Conservation (phyloP, 139 green algal genomes). For the Asterochloris sp. region DNA sequence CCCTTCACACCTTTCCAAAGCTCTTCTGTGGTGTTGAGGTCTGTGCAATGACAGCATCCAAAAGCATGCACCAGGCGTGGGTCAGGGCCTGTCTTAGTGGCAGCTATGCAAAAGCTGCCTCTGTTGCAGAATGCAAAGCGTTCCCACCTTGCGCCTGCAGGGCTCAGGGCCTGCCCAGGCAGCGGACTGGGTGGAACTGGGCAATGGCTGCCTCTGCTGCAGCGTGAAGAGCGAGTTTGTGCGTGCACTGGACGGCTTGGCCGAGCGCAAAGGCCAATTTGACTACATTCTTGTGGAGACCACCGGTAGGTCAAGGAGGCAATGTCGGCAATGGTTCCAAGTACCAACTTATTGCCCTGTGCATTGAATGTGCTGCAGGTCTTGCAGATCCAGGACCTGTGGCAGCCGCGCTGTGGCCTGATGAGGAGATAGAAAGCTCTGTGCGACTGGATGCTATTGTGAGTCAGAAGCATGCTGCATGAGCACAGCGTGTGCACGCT, state of each 20-base stretch:
- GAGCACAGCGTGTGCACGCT: no score
- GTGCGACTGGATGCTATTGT: conserved; percentile 81
- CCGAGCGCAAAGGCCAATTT: conserved; percentile 55
- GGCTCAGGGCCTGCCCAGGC: conserved; percentile 25
- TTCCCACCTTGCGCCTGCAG: background rate
- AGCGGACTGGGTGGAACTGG: conserved; percentile 91
- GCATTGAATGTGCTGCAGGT: conserved; percentile 30
- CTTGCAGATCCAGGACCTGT: conserved; percentile 87
- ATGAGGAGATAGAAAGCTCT: conserved; percentile 74
- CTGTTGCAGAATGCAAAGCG: no score
- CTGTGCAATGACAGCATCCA: no score
- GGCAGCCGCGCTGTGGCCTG: conserved; percentile 81
- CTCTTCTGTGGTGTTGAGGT: no score
- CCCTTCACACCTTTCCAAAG: no score
- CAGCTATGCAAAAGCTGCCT: no score
- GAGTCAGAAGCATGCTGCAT: no score
- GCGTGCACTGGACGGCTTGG: conserved; percentile 50
- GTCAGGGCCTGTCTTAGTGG: no score
- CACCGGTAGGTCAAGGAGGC: conserved; percentile 44
- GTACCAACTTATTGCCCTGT: no score
- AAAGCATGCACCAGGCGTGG: no score
- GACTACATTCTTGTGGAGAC: conserved; percentile 93
- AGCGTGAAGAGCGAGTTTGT: conserved; percentile 93
- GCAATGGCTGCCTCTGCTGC: conserved; percentile 98
- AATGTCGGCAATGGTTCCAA: background rate